These are phyloP conservation scores for Penicillium sp. DNA, from an alignment of 2,329 filamentous ascomycete species.

Conservation along the genomic window DNA sequence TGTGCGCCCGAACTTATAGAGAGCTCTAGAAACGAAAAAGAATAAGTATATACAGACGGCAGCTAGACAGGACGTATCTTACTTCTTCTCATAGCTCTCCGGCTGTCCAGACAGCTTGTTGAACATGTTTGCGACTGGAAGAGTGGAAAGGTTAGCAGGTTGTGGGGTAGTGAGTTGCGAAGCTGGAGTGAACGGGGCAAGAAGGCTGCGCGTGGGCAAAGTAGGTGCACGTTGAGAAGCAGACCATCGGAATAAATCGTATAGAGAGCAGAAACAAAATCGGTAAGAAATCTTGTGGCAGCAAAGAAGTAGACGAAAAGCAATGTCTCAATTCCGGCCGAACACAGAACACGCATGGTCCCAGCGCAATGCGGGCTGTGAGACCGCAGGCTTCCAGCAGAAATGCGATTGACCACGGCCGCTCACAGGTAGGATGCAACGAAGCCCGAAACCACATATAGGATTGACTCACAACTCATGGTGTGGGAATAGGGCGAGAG, in stretches of 20 bases:
- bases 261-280: conserved; percentile 12
- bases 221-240: conserved; percentile 8
- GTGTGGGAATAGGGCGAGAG: conserved; percentile 24
- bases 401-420: not conserved
- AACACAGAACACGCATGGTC: not conserved
- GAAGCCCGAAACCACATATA: conserved; percentile 8
- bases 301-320: conserved; percentile 10
- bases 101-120: conserved; percentile 96
- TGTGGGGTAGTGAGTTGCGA: not conserved
- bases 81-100: conserved; percentile 99
- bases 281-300: conserved; percentile 12
- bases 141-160: conserved; percentile 14
- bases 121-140: conserved; percentile 80
- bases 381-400: not conserved
- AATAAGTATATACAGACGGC: not conserved
- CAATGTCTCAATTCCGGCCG: conserved; percentile 4
- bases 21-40: conserved; percentile 60
- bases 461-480: conserved; percentile 32
- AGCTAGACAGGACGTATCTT: conserved; percentile 32
- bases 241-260: conserved; percentile 18
- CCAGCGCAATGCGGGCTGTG: conserved; percentile 8
- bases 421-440: not conserved
- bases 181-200: not conserved
- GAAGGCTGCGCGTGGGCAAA: not conserved
- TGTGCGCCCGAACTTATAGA: conserved; percentile 90